A percentile compares a stretch with the other conserved stretches of the same genome.
Evolutionary conservation across 768 basidiomycete species (phyloP).

Genomic region (Kwoniella sp.): DNA sequence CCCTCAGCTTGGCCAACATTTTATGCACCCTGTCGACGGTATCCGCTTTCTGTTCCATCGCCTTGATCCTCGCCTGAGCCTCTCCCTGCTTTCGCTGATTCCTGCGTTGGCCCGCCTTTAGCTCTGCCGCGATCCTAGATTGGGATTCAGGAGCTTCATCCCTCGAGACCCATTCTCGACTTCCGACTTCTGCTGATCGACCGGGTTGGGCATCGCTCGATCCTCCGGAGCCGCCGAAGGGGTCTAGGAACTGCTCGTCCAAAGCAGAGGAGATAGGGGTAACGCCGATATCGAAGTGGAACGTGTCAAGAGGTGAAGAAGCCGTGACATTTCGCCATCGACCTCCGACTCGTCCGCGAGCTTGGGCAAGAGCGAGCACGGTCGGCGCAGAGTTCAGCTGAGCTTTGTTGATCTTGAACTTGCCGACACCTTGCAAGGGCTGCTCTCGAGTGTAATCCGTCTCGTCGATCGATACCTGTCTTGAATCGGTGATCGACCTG

Average conservation of each 20-base stretch:
- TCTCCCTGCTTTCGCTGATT: slow-evolving; percentile 13
- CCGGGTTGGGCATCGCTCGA: background rate
- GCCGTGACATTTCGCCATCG: slow-evolving; percentile 16
- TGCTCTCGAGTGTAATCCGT: slow-evolving; percentile 22
- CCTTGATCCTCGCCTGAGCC: slow-evolving; percentile 9
- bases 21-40: slow-evolving; percentile 7
- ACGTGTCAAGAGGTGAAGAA: slow-evolving; percentile 22
- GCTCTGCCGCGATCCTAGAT: background rate
- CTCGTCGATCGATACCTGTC: slow-evolving; percentile 3
- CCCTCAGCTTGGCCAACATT: slow-evolving; percentile 4
- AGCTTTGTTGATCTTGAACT: slow-evolving; percentile 17
- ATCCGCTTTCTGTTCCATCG: background rate
- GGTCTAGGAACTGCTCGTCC: background rate
- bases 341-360: slow-evolving; percentile 3
- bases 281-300: slow-evolving; percentile 26
- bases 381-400: slow-evolving; percentile 10
- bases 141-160: background rate
- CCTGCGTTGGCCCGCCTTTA: slow-evolving; percentile 12
- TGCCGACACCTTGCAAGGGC: slow-evolving; percentile 8
- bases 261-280: background rate
- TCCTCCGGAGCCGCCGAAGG: background rate
- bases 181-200: slow-evolving; percentile 5
- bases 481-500: background rate
- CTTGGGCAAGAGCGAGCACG: slow-evolving; percentile 14
- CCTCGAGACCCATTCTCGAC: slow-evolving; percentile 25